Conservation (phyloP, 768 basidiomycete genomes). For the Lyophyllum shimeji region DNA sequence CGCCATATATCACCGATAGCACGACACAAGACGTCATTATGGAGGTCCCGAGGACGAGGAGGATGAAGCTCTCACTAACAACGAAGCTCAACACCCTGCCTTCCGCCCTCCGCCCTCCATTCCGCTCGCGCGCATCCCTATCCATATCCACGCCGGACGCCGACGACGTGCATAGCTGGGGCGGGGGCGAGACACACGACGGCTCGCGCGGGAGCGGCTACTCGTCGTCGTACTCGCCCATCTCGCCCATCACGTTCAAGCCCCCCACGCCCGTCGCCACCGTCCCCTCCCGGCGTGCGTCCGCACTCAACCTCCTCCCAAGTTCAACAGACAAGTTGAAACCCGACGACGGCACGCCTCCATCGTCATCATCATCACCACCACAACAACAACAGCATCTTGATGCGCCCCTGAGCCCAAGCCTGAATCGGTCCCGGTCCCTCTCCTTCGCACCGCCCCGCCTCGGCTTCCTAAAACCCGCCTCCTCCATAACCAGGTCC, state of each 20-base stretch:
- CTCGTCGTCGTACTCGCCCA: constrained; percentile 18
- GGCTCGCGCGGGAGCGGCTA: constrained; percentile 9
- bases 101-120: neutral
- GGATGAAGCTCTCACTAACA: constrained; percentile 9
- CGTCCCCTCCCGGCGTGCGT: neutral
- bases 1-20: neutral
- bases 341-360: constrained; percentile 7
- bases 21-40: neutral
- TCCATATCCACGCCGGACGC: constrained; percentile 12
- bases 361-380: constrained; percentile 1
- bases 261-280: constrained; percentile 22
- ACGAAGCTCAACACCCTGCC: neutral
- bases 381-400: too few species aligned
- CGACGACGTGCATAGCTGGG: constrained; percentile 24
- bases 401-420: constrained; percentile 19
- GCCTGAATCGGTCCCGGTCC: constrained; percentile 21
- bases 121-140: constrained; percentile 10
- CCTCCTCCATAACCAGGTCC: too few species aligned
- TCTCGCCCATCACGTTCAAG: constrained; percentile 31
- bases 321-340: constrained; percentile 11
- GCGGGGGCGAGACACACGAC: constrained; percentile 17
- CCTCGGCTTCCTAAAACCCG: too few species aligned
- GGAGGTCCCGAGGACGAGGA: neutral
- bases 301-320: neutral
- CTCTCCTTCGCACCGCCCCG: constrained; percentile 16